A percentile compares a stretch with the other conserved stretches of the same genome.
Evolutionary conservation across 2,329 filamentous ascomycete genomes (phyloP).

Genomic region (Mariannaea elegans): DNA sequence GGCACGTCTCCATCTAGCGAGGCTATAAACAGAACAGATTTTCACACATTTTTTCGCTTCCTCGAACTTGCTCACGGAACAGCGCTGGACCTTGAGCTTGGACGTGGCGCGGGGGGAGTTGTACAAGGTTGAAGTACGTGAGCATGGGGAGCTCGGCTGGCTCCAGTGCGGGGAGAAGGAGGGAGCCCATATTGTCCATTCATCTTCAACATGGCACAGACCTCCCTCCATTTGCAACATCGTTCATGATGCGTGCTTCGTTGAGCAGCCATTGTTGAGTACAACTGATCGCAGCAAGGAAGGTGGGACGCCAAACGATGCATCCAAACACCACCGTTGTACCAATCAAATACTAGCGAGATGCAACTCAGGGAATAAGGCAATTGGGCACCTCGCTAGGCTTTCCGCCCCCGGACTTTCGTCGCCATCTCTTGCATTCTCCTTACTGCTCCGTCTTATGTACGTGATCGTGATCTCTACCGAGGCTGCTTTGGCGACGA

Average conservation of each 20-base stretch:
- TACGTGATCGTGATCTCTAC: neutral
- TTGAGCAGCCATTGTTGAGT: neutral
- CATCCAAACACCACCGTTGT: neutral
- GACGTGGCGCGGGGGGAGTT: neutral
- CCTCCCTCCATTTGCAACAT: neutral
- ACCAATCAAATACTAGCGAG: neutral
- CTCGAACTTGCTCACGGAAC: neutral
- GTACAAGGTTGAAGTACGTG: too few species aligned
- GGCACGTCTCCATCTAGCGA: neutral
- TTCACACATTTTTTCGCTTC: neutral
- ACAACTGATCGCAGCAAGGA: neutral
- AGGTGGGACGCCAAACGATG: neutral
- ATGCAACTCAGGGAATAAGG: neutral
- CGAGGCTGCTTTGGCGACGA: constrained; percentile 4
- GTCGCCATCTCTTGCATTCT: neutral
- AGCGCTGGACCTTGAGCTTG: neutral
- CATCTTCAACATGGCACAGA: neutral
- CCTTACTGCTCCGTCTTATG: neutral
- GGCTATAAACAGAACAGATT: constrained; percentile 14
- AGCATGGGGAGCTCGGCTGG: neutral
- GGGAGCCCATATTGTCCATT: neutral
- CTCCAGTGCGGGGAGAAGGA: neutral
- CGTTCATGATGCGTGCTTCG: neutral
- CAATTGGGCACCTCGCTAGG: constrained; percentile 3
- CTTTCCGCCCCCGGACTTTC: neutral